A percentile compares a stretch with the other conserved stretches of the same genome.
Evolutionary conservation across 2,329 filamentous ascomycete genomes (phyloP).

Genomic region (Lasiodiplodia hormozganensis): DNA sequence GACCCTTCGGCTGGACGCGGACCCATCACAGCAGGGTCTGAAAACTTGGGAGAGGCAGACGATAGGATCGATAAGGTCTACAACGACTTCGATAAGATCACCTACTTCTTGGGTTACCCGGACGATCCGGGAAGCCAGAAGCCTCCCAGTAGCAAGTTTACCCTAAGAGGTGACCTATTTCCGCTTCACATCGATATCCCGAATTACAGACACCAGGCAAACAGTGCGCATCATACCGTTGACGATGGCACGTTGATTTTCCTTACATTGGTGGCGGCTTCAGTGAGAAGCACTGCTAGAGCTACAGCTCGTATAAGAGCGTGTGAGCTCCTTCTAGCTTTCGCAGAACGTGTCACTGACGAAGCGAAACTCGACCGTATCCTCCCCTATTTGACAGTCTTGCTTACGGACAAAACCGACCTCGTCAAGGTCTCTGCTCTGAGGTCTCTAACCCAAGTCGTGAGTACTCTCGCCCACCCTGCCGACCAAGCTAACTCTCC

Average conservation of each 20-base stretch:
- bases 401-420: constrained; percentile 83
- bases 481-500: constrained; percentile 20
- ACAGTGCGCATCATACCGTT: constrained; percentile 65
- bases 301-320: constrained; percentile 86
- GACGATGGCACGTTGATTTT: constrained; percentile 96
- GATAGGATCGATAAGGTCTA: constrained; percentile 93
- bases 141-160: constrained; percentile 40
- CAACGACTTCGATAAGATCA: constrained; percentile 96
- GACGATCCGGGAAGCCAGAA: constrained; percentile 54
- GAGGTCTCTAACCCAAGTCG: constrained; percentile 83
- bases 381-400: constrained; percentile 83
- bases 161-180: constrained; percentile 66
- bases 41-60: constrained; percentile 85
- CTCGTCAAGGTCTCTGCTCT: constrained; percentile 86
- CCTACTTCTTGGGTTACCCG: constrained; percentile 85
- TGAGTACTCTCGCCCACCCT: constrained; percentile 35
- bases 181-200: constrained; percentile 87
- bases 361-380: constrained; percentile 95
- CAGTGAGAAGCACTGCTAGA: constrained; percentile 85
- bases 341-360: constrained; percentile 88
- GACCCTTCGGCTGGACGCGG: constrained; percentile 83
- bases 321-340: constrained; percentile 89
- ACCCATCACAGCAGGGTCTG: constrained; percentile 69
- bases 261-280: constrained; percentile 85
- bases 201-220: constrained; percentile 76